phyloP scores from a whole-genome alignment of 306 rosid species.

The Rosa lucieae region DNA sequence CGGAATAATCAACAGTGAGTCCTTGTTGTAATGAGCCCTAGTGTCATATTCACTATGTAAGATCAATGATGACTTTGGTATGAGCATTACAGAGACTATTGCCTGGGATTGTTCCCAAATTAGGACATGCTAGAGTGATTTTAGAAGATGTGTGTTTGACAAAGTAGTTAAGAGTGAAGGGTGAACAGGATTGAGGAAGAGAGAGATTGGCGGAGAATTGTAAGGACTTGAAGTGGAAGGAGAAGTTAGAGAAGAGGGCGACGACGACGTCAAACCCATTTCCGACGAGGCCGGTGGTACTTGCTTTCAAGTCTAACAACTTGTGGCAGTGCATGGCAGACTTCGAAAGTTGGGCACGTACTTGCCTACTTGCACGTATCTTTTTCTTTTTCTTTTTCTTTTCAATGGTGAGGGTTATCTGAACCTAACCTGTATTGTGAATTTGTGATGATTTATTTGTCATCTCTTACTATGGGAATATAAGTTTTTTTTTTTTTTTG shows the following conservation, averaged over 20 bases:
- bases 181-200: background rate
- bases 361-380: too few species aligned
- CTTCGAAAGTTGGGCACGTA: too few species aligned
- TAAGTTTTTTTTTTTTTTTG: too few species aligned
- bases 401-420: too few species aligned
- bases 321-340: too few species aligned
- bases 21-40: background rate
- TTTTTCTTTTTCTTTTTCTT: too few species aligned
- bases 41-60: background rate
- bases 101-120: background rate
- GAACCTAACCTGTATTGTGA: too few species aligned
- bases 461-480: too few species aligned
- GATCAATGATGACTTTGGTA: background rate
- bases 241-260: background rate
- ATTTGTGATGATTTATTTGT: too few species aligned
- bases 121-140: background rate
- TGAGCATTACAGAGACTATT: background rate
- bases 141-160: background rate
- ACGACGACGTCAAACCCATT: background rate
- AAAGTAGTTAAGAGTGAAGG: background rate
- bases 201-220: background rate
- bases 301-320: too few species aligned
- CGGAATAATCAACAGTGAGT: background rate
- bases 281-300: background rate
- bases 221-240: background rate